Evolutionary conservation across 2,329 filamentous ascomycete species (phyloP), one percentile per base, ranked within the genome.

Genomic region (Coniochaeta hoffmannii): DNA sequence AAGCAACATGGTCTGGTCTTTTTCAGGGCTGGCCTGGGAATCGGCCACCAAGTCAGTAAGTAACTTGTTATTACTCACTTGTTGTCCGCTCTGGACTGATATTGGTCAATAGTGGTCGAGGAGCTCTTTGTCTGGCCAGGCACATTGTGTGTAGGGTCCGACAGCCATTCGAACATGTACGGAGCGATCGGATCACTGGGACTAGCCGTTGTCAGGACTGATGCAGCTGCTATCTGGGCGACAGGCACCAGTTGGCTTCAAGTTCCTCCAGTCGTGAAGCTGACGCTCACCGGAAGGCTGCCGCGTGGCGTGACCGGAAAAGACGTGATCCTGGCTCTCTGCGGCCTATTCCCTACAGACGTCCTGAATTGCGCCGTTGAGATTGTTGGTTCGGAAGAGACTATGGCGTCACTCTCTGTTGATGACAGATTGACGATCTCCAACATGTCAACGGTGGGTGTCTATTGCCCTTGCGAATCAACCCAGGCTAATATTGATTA

Each of bases 321-420:
- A 71, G 94, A 97, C 69, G 88, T 96, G 12, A 97, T 97, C 61
- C 82, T 97, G 26, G 89, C 90, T 0, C 79, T 97, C 1, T 95
- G 90, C 62, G 89, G 88, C 1, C 73, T 96, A 0, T 95, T 97
- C 75, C 88, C 89, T 71, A 83, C 88, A 54, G 87, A 53, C 17
- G 93, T 97, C 0, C 78, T 97, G 14, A 97, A 97, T 72, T 90
- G 96, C 66, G 85, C 85, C 5, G 86, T 97, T 58, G 93, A 97
- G 66, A 96, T 97, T 65, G 85, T 83, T 0, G 93, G 92, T 12
- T 85, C 86, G 28, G 41, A 59, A 49, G n/a, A 34, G 41, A 41
- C 57, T 44, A n/a, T 56, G 53, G 24, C 41, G 7, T 87, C 79
- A 64, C 71, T 90, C 11, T 76, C 81, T 1, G 76, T 91, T 3